These are phyloP conservation scores for Colletotrichum eleusines DNA, from an alignment of 2,329 filamentous ascomycete species.

Conservation along the genomic window DNA sequence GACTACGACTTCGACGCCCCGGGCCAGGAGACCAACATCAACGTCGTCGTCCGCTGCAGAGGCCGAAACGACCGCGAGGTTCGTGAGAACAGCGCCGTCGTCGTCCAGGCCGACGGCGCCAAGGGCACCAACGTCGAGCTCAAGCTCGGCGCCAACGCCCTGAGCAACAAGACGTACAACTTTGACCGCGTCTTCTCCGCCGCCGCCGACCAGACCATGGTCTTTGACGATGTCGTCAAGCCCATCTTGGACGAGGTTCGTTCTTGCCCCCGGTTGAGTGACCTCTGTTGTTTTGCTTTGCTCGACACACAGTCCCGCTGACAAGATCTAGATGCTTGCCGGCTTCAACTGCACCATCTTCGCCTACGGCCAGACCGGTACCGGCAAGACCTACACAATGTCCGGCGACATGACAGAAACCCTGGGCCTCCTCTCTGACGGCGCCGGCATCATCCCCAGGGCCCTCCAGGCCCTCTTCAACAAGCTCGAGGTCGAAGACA, in stretches of 20 bases:
- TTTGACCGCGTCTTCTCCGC: slow-evolving; percentile 98
- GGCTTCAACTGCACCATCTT: slow-evolving; percentile 99
- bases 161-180: slow-evolving; percentile 95
- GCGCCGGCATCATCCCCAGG: slow-evolving; percentile 94
- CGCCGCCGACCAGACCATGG: slow-evolving; percentile 91
- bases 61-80: slow-evolving; percentile 94
- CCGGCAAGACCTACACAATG: slow-evolving; percentile 99
- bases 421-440: slow-evolving; percentile 86
- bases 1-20: slow-evolving; percentile 79
- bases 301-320: slow-evolving; percentile 13
- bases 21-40: slow-evolving; percentile 92
- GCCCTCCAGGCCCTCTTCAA: slow-evolving; percentile 88
- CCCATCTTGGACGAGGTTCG: slow-evolving; percentile 92
- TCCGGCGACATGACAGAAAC: slow-evolving; percentile 95
- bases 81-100: slow-evolving; percentile 92
- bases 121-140: slow-evolving; percentile 87
- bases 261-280: background rate
- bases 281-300: slow-evolving; percentile 42
- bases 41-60: slow-evolving; percentile 94
- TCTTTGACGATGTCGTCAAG: slow-evolving; percentile 95
- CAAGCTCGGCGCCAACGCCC: slow-evolving; percentile 90
- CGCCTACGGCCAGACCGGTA: slow-evolving; percentile 97
- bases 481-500: slow-evolving; percentile 82
- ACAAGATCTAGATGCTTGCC: slow-evolving; percentile 78
- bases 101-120: slow-evolving; percentile 88